Evolutionary conservation across 2,329 filamentous ascomycete species (phyloP), one percentile per base, ranked within the genome.

Genomic region (Trichoderma semiorbis): DNA sequence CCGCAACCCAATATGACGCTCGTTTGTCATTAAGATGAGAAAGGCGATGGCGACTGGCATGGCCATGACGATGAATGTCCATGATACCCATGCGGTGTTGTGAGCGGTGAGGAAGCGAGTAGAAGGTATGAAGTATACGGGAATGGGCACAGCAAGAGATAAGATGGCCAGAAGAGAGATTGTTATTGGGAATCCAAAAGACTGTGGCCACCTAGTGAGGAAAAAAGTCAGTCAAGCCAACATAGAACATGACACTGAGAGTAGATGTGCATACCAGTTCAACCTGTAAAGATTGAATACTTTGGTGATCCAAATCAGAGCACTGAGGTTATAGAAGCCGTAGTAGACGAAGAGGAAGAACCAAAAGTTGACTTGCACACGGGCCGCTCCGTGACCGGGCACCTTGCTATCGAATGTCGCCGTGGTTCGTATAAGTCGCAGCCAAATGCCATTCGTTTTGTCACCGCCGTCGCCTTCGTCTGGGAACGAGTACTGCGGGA

Each of bases 261-360:
- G 7, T 12, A 36, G 8, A 7, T 18, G 69, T 66, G 68, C 73
- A 32, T 73, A 80, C 90, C 90, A 92, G 80, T 92, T 92, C 71
- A 92, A 82, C 73, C 87, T 89, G 83, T 92, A 92, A 26, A 92
- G 84, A 76, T 92, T 92, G 79, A 92, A 92, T 6, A 92, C 86
- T 77, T 91, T 92, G 62, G 90, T 92, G 77, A 92, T 91, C 89
- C 90, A 92, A 73, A 91, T 87, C 75, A 92, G 81, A 3, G 90
- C 90, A 5, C 89, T 90, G 28, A 91, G 77, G 77, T 90, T 91
- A 80, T 92, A 92, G 75, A 91, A 87, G 71, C 89, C 89, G 78
- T 92, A 92, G 81, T 91, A 92, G 71, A 91, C 87, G 63, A 91
- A 86, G 47, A 92, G 83, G 77, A 92, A 92, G 83, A 91, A 91